These are phyloP conservation scores for Pichia sp. DNA, from an alignment of 1,139 yeast genomes.

Conservation along the genomic window DNA sequence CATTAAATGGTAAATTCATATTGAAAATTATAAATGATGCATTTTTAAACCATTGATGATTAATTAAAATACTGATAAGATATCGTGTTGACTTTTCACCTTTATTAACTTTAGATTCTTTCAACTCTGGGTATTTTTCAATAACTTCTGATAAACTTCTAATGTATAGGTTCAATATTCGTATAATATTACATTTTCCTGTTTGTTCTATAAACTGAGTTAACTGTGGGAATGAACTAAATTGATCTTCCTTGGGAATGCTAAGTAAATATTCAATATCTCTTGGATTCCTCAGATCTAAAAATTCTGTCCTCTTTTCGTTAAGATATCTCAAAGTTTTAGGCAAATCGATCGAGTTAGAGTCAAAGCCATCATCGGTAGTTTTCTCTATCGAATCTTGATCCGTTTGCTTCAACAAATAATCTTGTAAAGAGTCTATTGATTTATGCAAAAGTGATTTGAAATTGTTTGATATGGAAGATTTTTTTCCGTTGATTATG, in stretches of 20 bases:
- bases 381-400: too few relatives aligned
- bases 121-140: not conserved
- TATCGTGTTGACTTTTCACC: not conserved
- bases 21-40: slow-evolving; percentile 14
- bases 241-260: not conserved
- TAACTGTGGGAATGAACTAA: slow-evolving; percentile 5
- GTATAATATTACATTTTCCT: slow-evolving; percentile 2
- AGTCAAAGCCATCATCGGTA: too few relatives aligned
- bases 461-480: not conserved
- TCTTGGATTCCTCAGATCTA: slow-evolving; percentile 7
- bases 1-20: slow-evolving; percentile 12
- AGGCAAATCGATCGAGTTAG: slow-evolving; percentile 1
- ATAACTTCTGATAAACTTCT: slow-evolving; percentile 9
- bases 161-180: slow-evolving; percentile 10
- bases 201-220: slow-evolving; percentile 5
- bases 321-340: not conserved
- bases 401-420: slow-evolving; percentile 12
- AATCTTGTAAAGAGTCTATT: slow-evolving; percentile 10
- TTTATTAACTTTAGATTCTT: not conserved
- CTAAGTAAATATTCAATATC: slow-evolving; percentile 6
- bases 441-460: slow-evolving; percentile 1
- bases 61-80: slow-evolving; percentile 7
- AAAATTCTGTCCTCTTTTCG: slow-evolving; percentile 3
- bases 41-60: slow-evolving; percentile 17
- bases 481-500: not conserved